Conservation (phyloP, 139 green algal genomes). For the Deuterostichococcus epilithicus region DNA sequence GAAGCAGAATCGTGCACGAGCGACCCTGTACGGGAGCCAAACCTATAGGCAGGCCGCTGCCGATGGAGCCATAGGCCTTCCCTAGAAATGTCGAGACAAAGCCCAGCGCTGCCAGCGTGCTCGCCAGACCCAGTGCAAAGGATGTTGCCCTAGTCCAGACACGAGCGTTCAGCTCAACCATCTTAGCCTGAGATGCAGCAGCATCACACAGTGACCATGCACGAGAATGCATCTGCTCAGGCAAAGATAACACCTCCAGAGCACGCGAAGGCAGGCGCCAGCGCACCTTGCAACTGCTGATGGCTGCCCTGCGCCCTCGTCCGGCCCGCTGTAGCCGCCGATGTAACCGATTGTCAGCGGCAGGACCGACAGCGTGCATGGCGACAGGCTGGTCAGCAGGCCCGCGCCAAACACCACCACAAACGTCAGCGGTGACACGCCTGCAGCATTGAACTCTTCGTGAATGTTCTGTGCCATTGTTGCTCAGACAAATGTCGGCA, state of each 20-base stretch:
- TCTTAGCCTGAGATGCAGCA: neutral
- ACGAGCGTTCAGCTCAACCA: too few species aligned
- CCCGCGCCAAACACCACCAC: conserved; percentile 73
- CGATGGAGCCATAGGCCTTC: conserved; percentile 77
- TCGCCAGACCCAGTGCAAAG: conserved; percentile 85
- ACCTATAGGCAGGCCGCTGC: conserved; percentile 28
- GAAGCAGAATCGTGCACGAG: neutral
- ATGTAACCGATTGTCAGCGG: conserved; percentile 92
- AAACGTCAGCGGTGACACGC: conserved; percentile 64
- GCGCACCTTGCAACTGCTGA: conserved; percentile 6
- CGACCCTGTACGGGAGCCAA: neutral
- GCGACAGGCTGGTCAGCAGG: conserved; percentile 89
- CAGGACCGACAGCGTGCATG: conserved; percentile 84
- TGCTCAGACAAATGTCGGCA: too few species aligned
- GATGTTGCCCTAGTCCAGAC: conserved; percentile 29
- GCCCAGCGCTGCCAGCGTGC: conserved; percentile 80
- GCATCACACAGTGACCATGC: neutral
- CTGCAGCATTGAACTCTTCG: conserved; percentile 25
- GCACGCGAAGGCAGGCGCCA: neutral
- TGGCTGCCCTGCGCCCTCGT: neutral
- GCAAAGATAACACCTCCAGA: conserved; percentile 4
- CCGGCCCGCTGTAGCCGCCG: conserved; percentile 56
- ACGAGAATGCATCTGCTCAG: neutral
- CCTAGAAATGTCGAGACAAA: conserved; percentile 66
- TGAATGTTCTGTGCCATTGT: too few species aligned